These are phyloP conservation scores for Serendipita sp. DNA, from an alignment of 768 basidiomycete species.

Conservation along the genomic window DNA sequence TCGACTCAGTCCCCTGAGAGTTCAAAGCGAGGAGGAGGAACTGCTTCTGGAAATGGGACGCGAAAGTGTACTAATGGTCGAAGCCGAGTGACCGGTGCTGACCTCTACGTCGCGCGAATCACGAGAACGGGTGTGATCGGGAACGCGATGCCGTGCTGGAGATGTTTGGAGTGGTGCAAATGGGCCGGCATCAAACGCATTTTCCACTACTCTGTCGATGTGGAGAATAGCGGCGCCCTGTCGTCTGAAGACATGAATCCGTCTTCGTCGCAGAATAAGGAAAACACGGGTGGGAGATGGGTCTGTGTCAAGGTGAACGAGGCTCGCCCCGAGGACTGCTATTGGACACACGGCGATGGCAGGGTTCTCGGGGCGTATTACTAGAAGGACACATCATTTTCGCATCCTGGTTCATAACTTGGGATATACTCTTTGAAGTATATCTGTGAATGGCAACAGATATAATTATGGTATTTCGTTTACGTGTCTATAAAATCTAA, in stretches of 20 bases:
- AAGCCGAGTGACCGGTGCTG: constrained; percentile 31
- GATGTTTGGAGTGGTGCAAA: constrained; percentile 38
- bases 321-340: constrained; percentile 20
- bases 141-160: constrained; percentile 36
- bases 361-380: background rate
- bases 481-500: no score
- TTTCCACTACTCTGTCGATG: constrained; percentile 23
- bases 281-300: constrained; percentile 17
- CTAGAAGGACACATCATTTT: no score
- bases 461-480: no score
- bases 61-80: constrained; percentile 17
- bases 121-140: constrained; percentile 31
- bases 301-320: constrained; percentile 32
- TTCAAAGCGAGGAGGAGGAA: background rate
- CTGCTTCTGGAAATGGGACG: constrained; percentile 16
- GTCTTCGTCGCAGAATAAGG: background rate
- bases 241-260: background rate
- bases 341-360: constrained; percentile 31
- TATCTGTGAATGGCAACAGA: no score
- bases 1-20: background rate
- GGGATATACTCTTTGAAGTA: no score
- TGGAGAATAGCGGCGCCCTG: background rate
- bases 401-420: no score
- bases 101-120: constrained; percentile 36
- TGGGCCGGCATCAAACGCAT: constrained; percentile 43